phyloP scores from a whole-genome alignment of 768 basidiomycete species.

The Phaeotremella fagi region DNA sequence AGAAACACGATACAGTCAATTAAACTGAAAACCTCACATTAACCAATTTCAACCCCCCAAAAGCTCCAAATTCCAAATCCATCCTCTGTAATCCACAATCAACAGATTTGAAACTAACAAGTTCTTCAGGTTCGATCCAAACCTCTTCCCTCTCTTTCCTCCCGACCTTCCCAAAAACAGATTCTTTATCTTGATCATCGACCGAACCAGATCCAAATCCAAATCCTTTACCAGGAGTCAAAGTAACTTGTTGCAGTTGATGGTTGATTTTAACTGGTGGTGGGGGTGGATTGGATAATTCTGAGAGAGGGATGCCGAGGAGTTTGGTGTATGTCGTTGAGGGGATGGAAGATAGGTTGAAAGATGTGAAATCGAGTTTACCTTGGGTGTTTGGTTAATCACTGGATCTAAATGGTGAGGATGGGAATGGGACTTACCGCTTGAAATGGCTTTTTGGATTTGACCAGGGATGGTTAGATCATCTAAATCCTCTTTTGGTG shows the following conservation, averaged over 20 bases:
- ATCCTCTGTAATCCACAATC: slow-evolving; percentile 27
- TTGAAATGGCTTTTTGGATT: slow-evolving; percentile 24
- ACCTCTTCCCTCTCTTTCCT: slow-evolving; percentile 10
- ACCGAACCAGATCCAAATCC: slow-evolving; percentile 2
- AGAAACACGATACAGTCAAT: too few relatives aligned
- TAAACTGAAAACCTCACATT: slow-evolving; percentile 29
- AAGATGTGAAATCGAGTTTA: slow-evolving; percentile 31
- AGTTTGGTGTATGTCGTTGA: slow-evolving; percentile 29
- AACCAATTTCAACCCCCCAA: slow-evolving; percentile 38
- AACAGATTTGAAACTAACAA: slow-evolving; percentile 26
- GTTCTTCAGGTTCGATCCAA: slow-evolving; percentile 41
- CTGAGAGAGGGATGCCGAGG: slow-evolving; percentile 20
- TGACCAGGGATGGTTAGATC: slow-evolving; percentile 24
- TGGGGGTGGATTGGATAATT: slow-evolving; percentile 26
- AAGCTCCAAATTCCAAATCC: slow-evolving; percentile 41
- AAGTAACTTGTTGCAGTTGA: neutral
- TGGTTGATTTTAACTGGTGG: neutral
- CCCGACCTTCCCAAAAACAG: slow-evolving; percentile 18
- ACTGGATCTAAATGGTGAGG: neutral
- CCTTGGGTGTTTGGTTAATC: slow-evolving; percentile 14
- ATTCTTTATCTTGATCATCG: slow-evolving; percentile 12
- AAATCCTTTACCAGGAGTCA: neutral
- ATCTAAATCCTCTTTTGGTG: slow-evolving; percentile 16
- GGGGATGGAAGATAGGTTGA: slow-evolving; percentile 22
- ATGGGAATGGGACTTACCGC: slow-evolving; percentile 21